phyloP scores from a whole-genome alignment of 805 yeast genomes.

The Ogataea degrootiae region DNA sequence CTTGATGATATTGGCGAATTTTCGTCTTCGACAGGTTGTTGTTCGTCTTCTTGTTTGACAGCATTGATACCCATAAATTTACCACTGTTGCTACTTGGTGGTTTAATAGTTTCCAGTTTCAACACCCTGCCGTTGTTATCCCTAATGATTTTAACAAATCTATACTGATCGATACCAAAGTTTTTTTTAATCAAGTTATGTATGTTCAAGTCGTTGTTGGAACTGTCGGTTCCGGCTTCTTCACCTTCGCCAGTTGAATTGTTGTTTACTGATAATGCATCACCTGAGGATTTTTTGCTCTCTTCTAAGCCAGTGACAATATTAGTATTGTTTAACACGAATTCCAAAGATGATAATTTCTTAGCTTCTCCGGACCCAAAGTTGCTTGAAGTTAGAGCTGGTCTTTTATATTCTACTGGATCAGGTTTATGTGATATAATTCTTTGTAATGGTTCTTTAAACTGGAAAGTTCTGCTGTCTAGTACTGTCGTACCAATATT shows the following conservation, averaged over 20 bases:
- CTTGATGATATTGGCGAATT: too few species aligned
- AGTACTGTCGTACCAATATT: background rate
- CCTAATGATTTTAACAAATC: constrained; percentile 35
- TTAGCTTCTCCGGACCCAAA: background rate
- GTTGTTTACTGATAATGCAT: background rate
- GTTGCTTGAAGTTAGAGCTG: background rate
- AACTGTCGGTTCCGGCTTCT: background rate
- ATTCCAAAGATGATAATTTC: background rate
- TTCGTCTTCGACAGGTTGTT: background rate
- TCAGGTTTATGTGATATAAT: background rate
- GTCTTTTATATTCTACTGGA: background rate
- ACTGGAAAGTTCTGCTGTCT: background rate
- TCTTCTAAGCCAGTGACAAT: background rate
- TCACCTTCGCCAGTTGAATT: background rate
- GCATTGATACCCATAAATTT: background rate
- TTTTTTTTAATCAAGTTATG: constrained; percentile 14
- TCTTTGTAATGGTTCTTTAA: constrained; percentile 1
- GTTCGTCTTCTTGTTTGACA: background rate
- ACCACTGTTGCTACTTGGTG: constrained; percentile 6
- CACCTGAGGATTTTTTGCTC: background rate
- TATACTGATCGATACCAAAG: constrained; percentile 19
- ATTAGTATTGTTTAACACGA: background rate
- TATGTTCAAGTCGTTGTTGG: constrained; percentile 9
- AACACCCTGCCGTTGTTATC: constrained; percentile 35
- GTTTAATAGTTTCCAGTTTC: constrained; percentile 31